phyloP scores from a whole-genome alignment of 2,329 filamentous ascomycete genomes.

The Ceratocystis albifundus region DNA sequence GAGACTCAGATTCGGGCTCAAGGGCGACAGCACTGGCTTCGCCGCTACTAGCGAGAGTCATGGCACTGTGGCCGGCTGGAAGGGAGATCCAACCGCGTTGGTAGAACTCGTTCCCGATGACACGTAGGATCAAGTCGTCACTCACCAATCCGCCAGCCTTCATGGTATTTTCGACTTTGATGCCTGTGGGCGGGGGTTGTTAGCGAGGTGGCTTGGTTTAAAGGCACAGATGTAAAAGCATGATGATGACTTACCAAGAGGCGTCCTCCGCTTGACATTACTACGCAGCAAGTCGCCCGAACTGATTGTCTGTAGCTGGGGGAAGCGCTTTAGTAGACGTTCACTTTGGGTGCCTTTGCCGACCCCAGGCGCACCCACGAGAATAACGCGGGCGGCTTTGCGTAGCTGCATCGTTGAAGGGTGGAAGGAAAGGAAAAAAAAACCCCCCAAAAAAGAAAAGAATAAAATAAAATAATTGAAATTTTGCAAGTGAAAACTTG shows the following conservation, averaged over 20 bases:
- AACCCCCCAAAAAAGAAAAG: too few species aligned
- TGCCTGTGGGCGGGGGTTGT: slow-evolving; percentile 43
- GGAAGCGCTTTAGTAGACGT: slow-evolving; percentile 73
- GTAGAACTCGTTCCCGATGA: slow-evolving; percentile 82
- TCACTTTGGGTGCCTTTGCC: slow-evolving; percentile 95
- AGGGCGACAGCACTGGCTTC: slow-evolving; percentile 28
- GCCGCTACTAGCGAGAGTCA: slow-evolving; percentile 16
- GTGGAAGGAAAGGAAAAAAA: too few species aligned
- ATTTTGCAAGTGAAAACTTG: background rate
- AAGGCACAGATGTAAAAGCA: slow-evolving; percentile 16
- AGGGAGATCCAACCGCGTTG: slow-evolving; percentile 72
- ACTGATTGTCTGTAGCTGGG: slow-evolving; percentile 80
- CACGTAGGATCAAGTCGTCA: slow-evolving; percentile 78
- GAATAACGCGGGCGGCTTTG: slow-evolving; percentile 80
- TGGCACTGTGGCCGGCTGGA: slow-evolving; percentile 28
- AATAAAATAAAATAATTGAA: background rate
- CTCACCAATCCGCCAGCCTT: slow-evolving; percentile 80
- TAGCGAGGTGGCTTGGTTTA: background rate
- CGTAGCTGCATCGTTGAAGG: slow-evolving; percentile 48
- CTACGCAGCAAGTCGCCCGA: slow-evolving; percentile 84
- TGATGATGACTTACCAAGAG: slow-evolving; percentile 52
- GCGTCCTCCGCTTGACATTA: slow-evolving; percentile 81
- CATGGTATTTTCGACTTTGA: slow-evolving; percentile 83
- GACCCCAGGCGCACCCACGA: slow-evolving; percentile 90
- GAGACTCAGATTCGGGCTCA: slow-evolving; percentile 14